Percentiles rank a stretch among this genome's conserved stretches.
Evolutionary conservation across 2,329 filamentous ascomycete genomes (phyloP).

Genomic region (Ophiostoma novo-ulmi): DNA sequence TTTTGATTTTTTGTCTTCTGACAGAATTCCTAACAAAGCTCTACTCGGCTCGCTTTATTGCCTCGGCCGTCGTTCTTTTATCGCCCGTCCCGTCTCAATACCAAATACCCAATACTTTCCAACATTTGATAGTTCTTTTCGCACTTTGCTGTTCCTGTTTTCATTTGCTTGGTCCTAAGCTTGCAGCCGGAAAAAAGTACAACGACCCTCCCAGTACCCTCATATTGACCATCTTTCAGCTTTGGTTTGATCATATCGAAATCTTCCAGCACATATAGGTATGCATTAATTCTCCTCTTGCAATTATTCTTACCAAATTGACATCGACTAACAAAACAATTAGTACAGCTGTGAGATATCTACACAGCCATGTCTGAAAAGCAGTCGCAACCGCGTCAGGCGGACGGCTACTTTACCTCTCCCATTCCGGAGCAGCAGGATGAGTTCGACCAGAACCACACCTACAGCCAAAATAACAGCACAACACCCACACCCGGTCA

Average conservation of each 20-base stretch:
- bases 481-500: not conserved
- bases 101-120: not conserved
- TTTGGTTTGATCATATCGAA: not conserved
- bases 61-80: not conserved
- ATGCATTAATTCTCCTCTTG: not conserved
- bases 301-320: not conserved
- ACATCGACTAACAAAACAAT: not conserved
- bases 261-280: not conserved
- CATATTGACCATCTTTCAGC: not conserved
- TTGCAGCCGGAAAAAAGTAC: slow-evolving; percentile 1
- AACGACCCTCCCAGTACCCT: not conserved
- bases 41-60: not conserved
- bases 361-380: slow-evolving; percentile 10
- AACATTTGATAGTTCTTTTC: not conserved
- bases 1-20: not conserved
- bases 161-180: not conserved
- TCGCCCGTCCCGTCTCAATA: not conserved
- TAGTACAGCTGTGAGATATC: not conserved
- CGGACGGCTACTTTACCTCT: not conserved
- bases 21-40: not conserved
- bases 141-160: slow-evolving; percentile 11
- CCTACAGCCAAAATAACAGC: not conserved
- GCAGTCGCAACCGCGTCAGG: not conserved
- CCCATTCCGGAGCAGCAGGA: not conserved
- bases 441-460: not conserved